Evolutionary conservation across 345 rosid species (phyloP), one percentile per base, ranked within the genome.

Genomic region (Garcia nutans): DNA sequence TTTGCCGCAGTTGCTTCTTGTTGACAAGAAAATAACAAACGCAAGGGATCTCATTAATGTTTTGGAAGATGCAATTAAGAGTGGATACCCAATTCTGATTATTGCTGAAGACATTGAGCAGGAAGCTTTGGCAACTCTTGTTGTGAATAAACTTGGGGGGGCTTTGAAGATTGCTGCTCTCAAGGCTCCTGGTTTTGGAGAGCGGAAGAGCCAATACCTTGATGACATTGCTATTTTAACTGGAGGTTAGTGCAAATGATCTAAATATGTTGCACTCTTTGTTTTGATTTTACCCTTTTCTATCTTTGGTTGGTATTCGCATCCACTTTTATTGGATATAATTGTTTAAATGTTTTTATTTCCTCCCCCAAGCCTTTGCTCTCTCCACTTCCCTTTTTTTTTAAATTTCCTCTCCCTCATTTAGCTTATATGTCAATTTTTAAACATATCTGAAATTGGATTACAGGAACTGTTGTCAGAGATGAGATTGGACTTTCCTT

Each of bases 61-160:
- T 72, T 60, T 96, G 84, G 99, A 96, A 84, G 98, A 96, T 23
- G 98, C 98, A 10, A 96, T 96, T 76, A 89, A 89, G 85, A 82
- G 91, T 44, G 93, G 87, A 74, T 84, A 90, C 79, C 97, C 97
- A 2, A 81, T 93, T 77, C 16, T 96, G 77, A 86, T 93, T 1
- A 77, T 96, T 56, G 98, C 98, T 1, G 99, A 96, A 84, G 99
- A 96, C 79, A 96, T 96, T 74, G 99, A 96, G 76, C 99, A 96
- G 74, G 99, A 96, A 82, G 98, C 99, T 19, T 78, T 93, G 71
- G 99, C 99, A 8, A 95, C 99, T 79, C 94, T 95, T 83, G 99
- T 93, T 71, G 97, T 93, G 70, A 95, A 91, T 87, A 95, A 90
- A 79, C 93, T 95, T 72, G 90, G 97, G 83, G 99, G 99, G 23